phyloP scores from a whole-genome alignment of 768 basidiomycete genomes.

The Lactarius akahatsu region DNA sequence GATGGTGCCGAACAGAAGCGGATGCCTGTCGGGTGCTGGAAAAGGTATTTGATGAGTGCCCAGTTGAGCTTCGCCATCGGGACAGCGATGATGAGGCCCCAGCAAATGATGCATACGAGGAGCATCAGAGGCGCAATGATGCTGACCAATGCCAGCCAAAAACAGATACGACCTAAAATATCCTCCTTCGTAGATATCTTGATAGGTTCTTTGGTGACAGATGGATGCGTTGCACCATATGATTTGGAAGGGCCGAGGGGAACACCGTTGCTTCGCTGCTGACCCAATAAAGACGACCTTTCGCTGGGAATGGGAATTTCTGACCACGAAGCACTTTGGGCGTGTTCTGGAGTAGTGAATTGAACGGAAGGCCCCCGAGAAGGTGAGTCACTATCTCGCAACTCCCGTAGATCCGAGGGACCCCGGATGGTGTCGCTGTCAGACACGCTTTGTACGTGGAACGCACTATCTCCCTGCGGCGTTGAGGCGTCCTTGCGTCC shows the following conservation, averaged over 20 bases:
- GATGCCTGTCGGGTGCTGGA: conserved; percentile 74
- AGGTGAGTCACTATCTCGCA: conserved; percentile 12
- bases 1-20: conserved; percentile 91
- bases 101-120: conserved; percentile 84
- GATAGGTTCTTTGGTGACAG: conserved; percentile 33
- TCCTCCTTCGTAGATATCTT: conserved; percentile 37
- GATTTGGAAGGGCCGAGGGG: conserved; percentile 51
- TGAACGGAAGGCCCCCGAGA: conserved; percentile 1
- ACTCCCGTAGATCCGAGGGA: conserved; percentile 25
- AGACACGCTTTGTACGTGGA: conserved; percentile 34
- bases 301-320: conserved; percentile 43
- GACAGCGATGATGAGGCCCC: conserved; percentile 92
- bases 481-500: conserved; percentile 43
- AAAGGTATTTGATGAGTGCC: conserved; percentile 86
- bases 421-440: conserved; percentile 39
- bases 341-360: conserved; percentile 42
- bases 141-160: conserved; percentile 74
- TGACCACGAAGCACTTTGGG: conserved; percentile 48
- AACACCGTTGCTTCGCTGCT: conserved; percentile 36
- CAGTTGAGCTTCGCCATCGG: conserved; percentile 98
- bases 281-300: conserved; percentile 48
- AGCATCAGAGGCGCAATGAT: conserved; percentile 90
- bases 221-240: conserved; percentile 60
- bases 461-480: conserved; percentile 38
- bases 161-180: conserved; percentile 69